Base-by-base conservation (phyloP, 257 asterid species). In the Rauvolfia tetraphylla region DNA sequence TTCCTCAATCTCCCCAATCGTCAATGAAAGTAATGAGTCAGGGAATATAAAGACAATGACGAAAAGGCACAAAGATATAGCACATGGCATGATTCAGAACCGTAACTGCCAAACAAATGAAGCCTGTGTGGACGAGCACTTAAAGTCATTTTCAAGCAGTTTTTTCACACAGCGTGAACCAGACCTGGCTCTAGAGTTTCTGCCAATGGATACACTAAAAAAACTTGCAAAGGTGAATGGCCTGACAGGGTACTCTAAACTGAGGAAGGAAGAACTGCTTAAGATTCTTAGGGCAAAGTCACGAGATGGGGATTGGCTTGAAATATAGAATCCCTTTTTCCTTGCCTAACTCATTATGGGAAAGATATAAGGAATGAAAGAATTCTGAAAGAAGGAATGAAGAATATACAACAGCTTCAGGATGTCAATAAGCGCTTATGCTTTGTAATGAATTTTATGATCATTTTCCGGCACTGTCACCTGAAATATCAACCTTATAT, bases 171-270 rank as follows among this genome's bases (percentile, higher is more conserved):
- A 41, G 1, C 29, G 68, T 62, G 39, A 34, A 34, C 27, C 70
- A 53, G 70, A 25, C 5, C 41, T 51, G 67, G 68, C 61, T 71
- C 76, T 68, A 48, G n/a, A 62, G 48, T 29, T 2, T 3, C 57
- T 87, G 80, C 42, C 77, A 27, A 13, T 68, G 74, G 70, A 2
- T 13, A 54, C 83, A 53, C 89, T 89, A 76, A 83, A 49, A 80
- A 79, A 54, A 62, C 77, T 86, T 53, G 88, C 91, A 29, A 87
- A 72, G 84, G 75, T 66, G 27, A 86, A 56, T 72, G 76, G 83
- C 5, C 1, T 83, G 76, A 83, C 7, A 33, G 44, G 83, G 25
- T 77, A 79, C 79, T 75, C 58, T 23, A 83, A 75, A 44, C 85
- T 76, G 63, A 74, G 25, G 75, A 88, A 83, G 80, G 65, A 75